Percentiles rank a stretch among this genome's conserved stretches.
These are phyloP conservation scores for Platanthera guangdongensis DNA, from an alignment of 106 monocot genomes.

Conservation along the genomic window DNA sequence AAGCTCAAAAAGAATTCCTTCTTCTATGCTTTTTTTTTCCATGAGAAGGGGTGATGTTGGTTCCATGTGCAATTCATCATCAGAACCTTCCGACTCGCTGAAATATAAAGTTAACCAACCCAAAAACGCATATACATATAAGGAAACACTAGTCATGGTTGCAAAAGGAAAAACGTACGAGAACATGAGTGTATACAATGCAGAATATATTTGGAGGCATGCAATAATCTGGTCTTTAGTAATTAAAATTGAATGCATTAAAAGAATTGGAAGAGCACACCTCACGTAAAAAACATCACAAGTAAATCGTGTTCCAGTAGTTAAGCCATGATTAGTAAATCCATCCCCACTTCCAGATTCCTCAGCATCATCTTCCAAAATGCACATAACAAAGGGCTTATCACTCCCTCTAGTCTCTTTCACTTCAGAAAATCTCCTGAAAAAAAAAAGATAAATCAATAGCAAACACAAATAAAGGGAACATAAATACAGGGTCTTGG, in stretches of 20 bases:
- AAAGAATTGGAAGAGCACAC: constrained; percentile 4
- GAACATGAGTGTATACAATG: not conserved
- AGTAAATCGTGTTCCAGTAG: constrained; percentile 31
- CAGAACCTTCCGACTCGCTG: constrained; percentile 66
- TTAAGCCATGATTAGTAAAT: not conserved
- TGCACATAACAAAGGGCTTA: constrained; percentile 33
- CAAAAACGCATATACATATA: not conserved
- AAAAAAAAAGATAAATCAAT: not conserved
- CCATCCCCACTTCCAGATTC: constrained; percentile 2
- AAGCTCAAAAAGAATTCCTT: constrained; percentile 46
- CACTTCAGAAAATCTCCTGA: not conserved
- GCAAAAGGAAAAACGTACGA: not conserved
- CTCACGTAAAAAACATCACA: constrained; percentile 33
- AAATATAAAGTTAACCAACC: constrained; percentile 12
- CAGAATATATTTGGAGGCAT: not conserved
- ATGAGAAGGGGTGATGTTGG: constrained; percentile 23
- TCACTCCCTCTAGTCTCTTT: not conserved
- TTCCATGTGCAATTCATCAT: constrained; percentile 25
- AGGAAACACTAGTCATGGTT: not conserved
- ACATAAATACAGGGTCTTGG: not conserved
- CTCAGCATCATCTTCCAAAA: constrained; percentile 23
- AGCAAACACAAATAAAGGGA: not conserved
- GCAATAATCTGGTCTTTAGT: not conserved
- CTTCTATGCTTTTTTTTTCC: constrained; percentile 42
- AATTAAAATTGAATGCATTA: not conserved